Base-by-base conservation (phyloP, 2,329 filamentous ascomycete genomes). In the Neurospora sp. region DNA sequence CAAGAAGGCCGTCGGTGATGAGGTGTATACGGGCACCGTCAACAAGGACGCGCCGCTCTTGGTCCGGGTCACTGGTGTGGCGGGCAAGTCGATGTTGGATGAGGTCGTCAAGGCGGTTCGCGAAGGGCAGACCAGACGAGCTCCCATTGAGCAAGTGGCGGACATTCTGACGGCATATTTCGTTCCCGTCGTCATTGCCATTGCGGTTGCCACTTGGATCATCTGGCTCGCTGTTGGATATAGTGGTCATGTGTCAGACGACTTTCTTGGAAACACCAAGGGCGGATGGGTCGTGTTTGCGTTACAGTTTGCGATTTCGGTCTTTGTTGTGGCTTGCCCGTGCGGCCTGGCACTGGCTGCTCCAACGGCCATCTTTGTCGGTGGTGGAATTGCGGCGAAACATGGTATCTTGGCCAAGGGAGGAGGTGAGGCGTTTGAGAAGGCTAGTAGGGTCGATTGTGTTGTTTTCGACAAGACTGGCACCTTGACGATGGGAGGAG, bases 401-500 rank as follows among this genome's bases (percentile, higher is more conserved):
- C 82, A 92, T 75, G 92, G 92, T 1, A 93, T 96, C 69, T 83
- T 96, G 1, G 92, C 91, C 74, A 93, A 93, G 79, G 92, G 92
- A 28, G 92, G 92, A 28, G 92, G 92, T 40, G 91, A 94, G 77
- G 92, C 92, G 0, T 95, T 96, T 77, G 91, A 95, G 78, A 92
- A 93, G 80, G 92, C 92, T 4, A 93, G 91, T 77, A 87, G 86
- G 11, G 84, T 94, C 65, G 89, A 93, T 77, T 90, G 89, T 68
- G 89, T 96, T 46, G 91, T 96, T 0, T 96, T 96, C 77, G 92
- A 96, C 83, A 96, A 96, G 83, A 96, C 92, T 0, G 92, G 92
- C 1, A 96, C 92, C 0, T 81, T 96, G 70, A 96, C 92, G 0
- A 82, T 90, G 74, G 83, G 91, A 4, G 91, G 90, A 6, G 89